A percentile compares a stretch with the other conserved stretches of the same genome.
phyloP scores from a whole-genome alignment of 768 basidiomycete species.

The Podaxis sp. region DNA sequence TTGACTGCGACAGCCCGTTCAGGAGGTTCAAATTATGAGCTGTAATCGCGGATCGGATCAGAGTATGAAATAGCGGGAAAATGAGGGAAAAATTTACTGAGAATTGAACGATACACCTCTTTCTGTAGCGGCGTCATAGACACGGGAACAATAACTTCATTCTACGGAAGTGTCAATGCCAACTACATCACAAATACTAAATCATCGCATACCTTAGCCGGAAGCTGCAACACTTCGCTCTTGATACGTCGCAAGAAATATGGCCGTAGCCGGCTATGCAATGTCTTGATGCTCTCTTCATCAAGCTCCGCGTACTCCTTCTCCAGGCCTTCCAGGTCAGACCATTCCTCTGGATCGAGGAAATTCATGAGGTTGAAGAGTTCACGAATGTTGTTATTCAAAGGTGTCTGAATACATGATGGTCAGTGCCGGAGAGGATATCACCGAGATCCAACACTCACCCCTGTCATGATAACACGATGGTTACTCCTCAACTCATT shows the following conservation, averaged over 20 bases:
- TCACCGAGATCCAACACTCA: constrained; percentile 29
- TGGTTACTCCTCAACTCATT: constrained; percentile 78
- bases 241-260: constrained; percentile 95
- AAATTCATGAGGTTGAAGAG: constrained; percentile 98
- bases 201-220: constrained; percentile 65
- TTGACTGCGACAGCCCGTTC: constrained; percentile 51
- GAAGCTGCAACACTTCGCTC: constrained; percentile 88
- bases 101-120: constrained; percentile 82
- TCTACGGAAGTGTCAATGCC: constrained; percentile 39
- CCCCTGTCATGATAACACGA: constrained; percentile 88
- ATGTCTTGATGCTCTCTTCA: constrained; percentile 75
- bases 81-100: constrained; percentile 46
- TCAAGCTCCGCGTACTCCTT: constrained; percentile 74
- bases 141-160: constrained; percentile 89
- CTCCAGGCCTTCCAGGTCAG: constrained; percentile 70
- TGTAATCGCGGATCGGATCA: constrained; percentile 23
- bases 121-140: constrained; percentile 86
- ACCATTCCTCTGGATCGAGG: constrained; percentile 76
- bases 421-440: constrained; percentile 11
- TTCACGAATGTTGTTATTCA: constrained; percentile 97
- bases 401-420: constrained; percentile 59
- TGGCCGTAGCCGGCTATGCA: constrained; percentile 77
- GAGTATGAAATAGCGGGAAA: not conserved
- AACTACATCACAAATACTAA: not conserved
- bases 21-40: constrained; percentile 72